Evolutionary conservation across 129 eudicot genomes (phyloP), one percentile per base, ranked within the genome.

Genomic region (Artemisia tridentata): DNA sequence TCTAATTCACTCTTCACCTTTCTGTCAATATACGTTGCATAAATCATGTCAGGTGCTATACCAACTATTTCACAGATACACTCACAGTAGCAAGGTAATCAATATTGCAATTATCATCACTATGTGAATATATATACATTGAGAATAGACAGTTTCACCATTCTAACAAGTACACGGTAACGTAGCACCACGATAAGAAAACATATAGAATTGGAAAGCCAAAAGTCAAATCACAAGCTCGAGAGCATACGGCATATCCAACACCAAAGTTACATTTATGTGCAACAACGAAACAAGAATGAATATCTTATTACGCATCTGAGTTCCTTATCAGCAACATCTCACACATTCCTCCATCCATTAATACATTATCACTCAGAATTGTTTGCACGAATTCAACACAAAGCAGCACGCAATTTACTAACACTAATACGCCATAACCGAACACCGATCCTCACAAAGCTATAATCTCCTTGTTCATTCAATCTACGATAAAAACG

Each of bases 1-100:
- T 55, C 38, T 20, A 38, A 56, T 49, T 51, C 68, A 31, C 43
- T 6, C 21, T 67, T 55, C 74, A 75, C 45, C 16, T 7, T 65
- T 55, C 15, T 23, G 11, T n/a, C 45, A 43, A 11, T 16, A 66
- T 66, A 66, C 57, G 67, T 46, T 21, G 51, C 34, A 27, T 16
- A 31, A 11, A 12, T 58, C 23, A 67, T 56, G 58, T 48, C 54
- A 75, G 68, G 29, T 31, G 11, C 43, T 29, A 68, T 53, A 65
- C 31, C 72, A 2, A 23, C 25, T 23, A 23, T 20, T 20, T 8
- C 19, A 23, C 67, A 17, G 21, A 45, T 21, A 14, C 46, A 41
- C 41, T 21, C 41, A 58, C 0, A 58, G 41, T 21, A 58, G 16
- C 63, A 58, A 10, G 31, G 11, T 58, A 21, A 58, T 23, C 11